Base-by-base conservation (phyloP, 441 rosid genomes). In the Gossypium gossypioides region DNA sequence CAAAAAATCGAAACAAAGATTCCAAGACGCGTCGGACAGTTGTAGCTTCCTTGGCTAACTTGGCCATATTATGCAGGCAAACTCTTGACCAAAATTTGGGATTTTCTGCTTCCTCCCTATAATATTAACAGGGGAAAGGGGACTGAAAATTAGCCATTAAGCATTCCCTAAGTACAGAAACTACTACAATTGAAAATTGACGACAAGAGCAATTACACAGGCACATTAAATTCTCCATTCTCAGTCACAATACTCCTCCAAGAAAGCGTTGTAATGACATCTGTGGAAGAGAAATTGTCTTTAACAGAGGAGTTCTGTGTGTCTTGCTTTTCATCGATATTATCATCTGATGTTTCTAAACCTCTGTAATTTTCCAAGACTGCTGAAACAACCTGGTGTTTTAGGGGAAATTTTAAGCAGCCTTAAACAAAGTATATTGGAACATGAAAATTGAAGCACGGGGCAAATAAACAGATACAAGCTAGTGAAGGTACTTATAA, bases 31-130 rank as follows among this genome's bases (percentile, higher is more conserved):
- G 86, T 1, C 92, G 77, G 69, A 81, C 86, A 12, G 86, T 85
- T 44, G 89, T 88, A 6, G 84, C 92, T 80, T 85, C 90, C 77
- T 85, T 88, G 10, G 90, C 92, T 76, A 88, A 74, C 79, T 82
- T 86, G 4, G 89, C 86, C 67, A 84, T 83, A 42, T 85, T 88
- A 54, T 79, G 81, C 19, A 86, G 83, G 74, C 89, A 88, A 77
- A 85, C 88, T 44, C 83, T 83, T 48, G 92, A 84, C 92, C 89
- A 88, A 80, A 85, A 85, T 80, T 74, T 74, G 48, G 92, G 92
- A 72, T 74, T 74, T 72, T 76, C 67, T 10, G n/a, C 67, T 34
- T 61, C 48, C 25, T 83, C 89, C 88, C 89, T 84, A 80, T 75
- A 74, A 40, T 3, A 50, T 4, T 69, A 61, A 22, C 21, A 67